These are phyloP conservation scores for Aspergillus brasiliensis DNA, from an alignment of 2,329 filamentous ascomycete species.

Conservation along the genomic window DNA sequence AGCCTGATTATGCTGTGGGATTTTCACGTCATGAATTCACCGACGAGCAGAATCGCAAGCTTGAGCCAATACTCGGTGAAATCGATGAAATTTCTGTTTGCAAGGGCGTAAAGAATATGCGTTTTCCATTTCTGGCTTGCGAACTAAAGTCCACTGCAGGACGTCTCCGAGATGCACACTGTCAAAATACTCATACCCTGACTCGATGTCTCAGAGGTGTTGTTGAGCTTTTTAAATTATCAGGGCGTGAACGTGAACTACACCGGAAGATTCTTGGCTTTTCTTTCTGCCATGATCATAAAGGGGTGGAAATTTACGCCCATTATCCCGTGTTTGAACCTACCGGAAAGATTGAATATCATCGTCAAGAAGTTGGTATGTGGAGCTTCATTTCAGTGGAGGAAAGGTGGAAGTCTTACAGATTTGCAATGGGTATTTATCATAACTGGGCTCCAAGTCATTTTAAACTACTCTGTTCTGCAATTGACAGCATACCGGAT, in stretches of 20 bases:
- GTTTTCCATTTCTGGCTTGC: slow-evolving; percentile 8
- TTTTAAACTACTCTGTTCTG: neutral
- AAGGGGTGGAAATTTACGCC: neutral
- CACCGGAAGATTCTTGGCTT: slow-evolving; percentile 8
- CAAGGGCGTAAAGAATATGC: neutral
- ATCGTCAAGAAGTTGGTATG: neutral
- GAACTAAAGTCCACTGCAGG: neutral
- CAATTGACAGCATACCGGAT: slow-evolving; percentile 2
- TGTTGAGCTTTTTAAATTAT: slow-evolving; percentile 1
- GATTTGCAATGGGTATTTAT: slow-evolving; percentile 9
- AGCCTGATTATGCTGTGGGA: slow-evolving; percentile 8
- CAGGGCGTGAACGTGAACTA: neutral
- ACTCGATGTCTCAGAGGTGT: slow-evolving; percentile 4
- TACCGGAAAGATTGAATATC: neutral
- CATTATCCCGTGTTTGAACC: slow-evolving; percentile 3
- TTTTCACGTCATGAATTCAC: neutral
- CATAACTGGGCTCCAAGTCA: slow-evolving; percentile 4
- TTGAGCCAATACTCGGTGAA: neutral
- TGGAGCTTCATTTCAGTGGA: neutral
- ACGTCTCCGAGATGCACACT: neutral
- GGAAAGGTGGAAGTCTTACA: slow-evolving; percentile 2
- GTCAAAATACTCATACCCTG: slow-evolving; percentile 8
- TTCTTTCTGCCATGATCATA: neutral
- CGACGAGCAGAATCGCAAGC: neutral
- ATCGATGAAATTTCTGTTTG: neutral